A percentile compares a stretch with the other conserved stretches of the same genome.
Conservation (phyloP, 257 asterid species). For the Echium plantagineum region DNA sequence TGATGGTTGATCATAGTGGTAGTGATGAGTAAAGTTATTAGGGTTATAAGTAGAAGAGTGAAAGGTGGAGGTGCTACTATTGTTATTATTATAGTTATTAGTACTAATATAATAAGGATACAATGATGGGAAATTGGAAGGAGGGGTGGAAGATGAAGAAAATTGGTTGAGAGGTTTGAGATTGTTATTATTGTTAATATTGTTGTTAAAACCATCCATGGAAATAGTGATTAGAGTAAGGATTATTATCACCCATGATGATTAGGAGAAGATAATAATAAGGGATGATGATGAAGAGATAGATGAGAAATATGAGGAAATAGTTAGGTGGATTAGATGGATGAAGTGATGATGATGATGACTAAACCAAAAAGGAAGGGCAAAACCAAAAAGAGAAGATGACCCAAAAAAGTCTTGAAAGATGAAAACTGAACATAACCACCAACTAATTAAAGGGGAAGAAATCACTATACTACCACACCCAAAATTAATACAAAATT, state of each 20-base stretch:
- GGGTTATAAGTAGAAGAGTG: conserved; percentile 10
- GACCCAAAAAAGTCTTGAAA: conserved; percentile 18
- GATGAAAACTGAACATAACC: conserved; percentile 31
- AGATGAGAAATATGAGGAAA: conserved; percentile 2
- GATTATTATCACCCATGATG: conserved; percentile 60
- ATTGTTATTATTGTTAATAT: conserved; percentile 13
- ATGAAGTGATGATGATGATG: conserved; percentile 7
- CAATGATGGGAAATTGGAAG: conserved; percentile 8
- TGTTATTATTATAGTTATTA: background rate
- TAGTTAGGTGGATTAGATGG: conserved; percentile 1
- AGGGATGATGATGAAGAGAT: conserved; percentile 1
- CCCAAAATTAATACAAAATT: background rate
- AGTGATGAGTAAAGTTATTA: conserved; percentile 1
- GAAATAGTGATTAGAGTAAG: conserved; percentile 28
- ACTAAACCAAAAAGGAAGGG: too few species aligned
- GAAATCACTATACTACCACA: background rate
- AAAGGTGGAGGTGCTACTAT: conserved; percentile 1
- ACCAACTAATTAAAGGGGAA: conserved; percentile 24
- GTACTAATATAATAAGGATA: conserved; percentile 2
- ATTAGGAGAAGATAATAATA: background rate
- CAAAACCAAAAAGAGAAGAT: conserved; percentile 5
- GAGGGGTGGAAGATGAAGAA: conserved; percentile 14
- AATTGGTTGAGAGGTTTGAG: conserved; percentile 24
- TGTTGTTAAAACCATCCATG: conserved; percentile 48
- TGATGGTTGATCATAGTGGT: conserved; percentile 10